phyloP scores from a whole-genome alignment of 2,329 filamentous ascomycete genomes.

The Septoria petroselini region DNA sequence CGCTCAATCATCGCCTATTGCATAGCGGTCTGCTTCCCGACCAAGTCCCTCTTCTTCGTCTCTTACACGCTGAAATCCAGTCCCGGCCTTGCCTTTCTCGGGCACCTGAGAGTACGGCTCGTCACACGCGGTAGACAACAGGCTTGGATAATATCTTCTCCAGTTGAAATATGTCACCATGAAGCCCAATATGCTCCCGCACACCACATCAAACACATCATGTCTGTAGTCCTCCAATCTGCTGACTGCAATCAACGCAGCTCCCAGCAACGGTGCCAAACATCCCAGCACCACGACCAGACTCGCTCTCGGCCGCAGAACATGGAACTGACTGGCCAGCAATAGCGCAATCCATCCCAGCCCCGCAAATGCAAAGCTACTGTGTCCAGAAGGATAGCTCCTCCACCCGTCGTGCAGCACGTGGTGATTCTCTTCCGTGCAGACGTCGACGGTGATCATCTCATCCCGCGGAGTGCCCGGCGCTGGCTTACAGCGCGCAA shows the following conservation, averaged over 20 bases:
- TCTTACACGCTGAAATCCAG: slow-evolving; percentile 41
- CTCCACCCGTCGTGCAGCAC: slow-evolving; percentile 78
- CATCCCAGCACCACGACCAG: slow-evolving; percentile 55
- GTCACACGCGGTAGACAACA: slow-evolving; percentile 52
- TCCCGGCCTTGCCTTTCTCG: slow-evolving; percentile 2
- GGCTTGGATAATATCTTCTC: slow-evolving; percentile 57
- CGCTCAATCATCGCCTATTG: slow-evolving; percentile 4
- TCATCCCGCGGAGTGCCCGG: slow-evolving; percentile 54
- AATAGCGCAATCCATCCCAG: slow-evolving; percentile 64
- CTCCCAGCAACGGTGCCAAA: slow-evolving; percentile 55
- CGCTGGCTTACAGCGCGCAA: slow-evolving; percentile 78
- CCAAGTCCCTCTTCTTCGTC: slow-evolving; percentile 45
- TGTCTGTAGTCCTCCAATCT: slow-evolving; percentile 63
- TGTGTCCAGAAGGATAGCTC: slow-evolving; percentile 78
- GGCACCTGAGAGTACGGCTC: slow-evolving; percentile 46
- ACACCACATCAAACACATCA: slow-evolving; percentile 61
- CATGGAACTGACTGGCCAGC: slow-evolving; percentile 59
- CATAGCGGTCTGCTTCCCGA: slow-evolving; percentile 5
- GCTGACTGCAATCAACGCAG: slow-evolving; percentile 59
- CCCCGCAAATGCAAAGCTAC: slow-evolving; percentile 73
- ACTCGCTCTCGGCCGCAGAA: slow-evolving; percentile 57
- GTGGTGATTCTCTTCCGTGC: slow-evolving; percentile 67
- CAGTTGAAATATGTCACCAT: slow-evolving; percentile 57
- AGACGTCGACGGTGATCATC: slow-evolving; percentile 64
- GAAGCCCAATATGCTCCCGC: slow-evolving; percentile 55